Percentiles rank a stretch among this genome's conserved stretches.
Conservation (phyloP, 106 monocot species). For the Dendrobium nobile region DNA sequence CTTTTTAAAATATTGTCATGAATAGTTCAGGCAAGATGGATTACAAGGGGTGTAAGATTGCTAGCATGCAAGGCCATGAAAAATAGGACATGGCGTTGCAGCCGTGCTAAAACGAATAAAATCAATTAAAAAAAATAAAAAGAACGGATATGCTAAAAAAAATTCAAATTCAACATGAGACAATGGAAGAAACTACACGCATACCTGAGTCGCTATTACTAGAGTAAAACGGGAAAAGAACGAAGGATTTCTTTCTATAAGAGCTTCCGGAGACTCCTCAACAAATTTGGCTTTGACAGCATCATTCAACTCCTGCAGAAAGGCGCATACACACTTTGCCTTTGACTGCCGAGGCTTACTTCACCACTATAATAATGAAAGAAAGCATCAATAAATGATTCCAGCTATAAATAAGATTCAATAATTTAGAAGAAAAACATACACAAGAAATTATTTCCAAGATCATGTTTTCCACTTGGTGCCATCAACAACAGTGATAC, state of each 20-base stretch:
- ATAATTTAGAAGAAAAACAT: slow-evolving; percentile 24
- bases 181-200: not conserved
- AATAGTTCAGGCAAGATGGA: no score
- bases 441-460: slow-evolving; percentile 94
- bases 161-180: not conserved
- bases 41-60: no score
- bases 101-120: not conserved
- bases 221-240: slow-evolving; percentile 87
- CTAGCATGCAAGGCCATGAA: no score
- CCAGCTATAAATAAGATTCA: not conserved
- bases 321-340: slow-evolving; percentile 89
- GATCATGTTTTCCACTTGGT: slow-evolving; percentile 72
- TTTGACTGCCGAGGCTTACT: slow-evolving; percentile 67
- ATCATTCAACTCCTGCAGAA: slow-evolving; percentile 96
- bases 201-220: slow-evolving; percentile 93
- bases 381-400: slow-evolving; percentile 9
- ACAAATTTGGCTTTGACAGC: slow-evolving; percentile 94
- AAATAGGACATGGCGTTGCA: not conserved
- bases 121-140: not conserved
- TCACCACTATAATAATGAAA: slow-evolving; percentile 49
- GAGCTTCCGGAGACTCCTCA: slow-evolving; percentile 70
- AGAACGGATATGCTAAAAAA: not conserved
- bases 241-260: slow-evolving; percentile 80
- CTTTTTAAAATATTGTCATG: no score
- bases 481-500: slow-evolving; percentile 85